Percentiles rank a stretch among this genome's conserved stretches.
phyloP scores from a whole-genome alignment of 306 rosid genomes.

The Vachellia pachyceras region DNA sequence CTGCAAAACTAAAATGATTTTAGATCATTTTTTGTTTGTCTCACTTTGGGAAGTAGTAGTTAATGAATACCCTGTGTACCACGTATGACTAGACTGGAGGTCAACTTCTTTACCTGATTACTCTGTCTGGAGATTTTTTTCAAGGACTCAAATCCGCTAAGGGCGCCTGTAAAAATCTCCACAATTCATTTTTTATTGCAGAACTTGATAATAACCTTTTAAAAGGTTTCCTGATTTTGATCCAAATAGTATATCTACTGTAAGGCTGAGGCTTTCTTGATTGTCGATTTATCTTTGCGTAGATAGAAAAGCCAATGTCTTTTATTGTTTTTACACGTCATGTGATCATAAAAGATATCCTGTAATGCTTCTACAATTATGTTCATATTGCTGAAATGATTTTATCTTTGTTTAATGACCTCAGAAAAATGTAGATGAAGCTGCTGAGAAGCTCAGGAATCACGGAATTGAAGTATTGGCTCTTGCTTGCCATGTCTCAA shows the following conservation, averaged over 20 bases:
- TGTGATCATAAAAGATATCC: background rate
- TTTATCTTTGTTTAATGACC: conserved; percentile 25
- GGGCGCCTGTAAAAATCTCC: background rate
- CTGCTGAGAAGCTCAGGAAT: conserved; percentile 69
- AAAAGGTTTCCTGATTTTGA: background rate
- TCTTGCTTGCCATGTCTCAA: conserved; percentile 86
- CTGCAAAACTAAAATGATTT: too few relatives aligned
- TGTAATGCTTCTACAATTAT: background rate
- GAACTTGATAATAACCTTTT: background rate
- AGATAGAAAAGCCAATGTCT: background rate
- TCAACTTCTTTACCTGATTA: background rate
- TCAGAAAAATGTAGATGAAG: conserved; percentile 93
- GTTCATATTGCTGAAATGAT: background rate
- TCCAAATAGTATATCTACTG: background rate
- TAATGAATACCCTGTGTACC: too few relatives aligned
- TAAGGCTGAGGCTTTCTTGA: background rate
- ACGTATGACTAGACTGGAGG: background rate
- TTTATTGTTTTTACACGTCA: background rate
- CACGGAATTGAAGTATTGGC: conserved; percentile 77
- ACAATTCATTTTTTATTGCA: background rate
- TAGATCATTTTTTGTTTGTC: too few relatives aligned
- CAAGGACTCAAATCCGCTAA: background rate
- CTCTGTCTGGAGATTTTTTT: background rate
- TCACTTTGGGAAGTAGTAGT: too few relatives aligned
- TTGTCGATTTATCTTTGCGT: conserved; percentile 20